Evolutionary conservation across 2,329 filamentous ascomycete genomes (phyloP).

Genomic region (Ophiostoma australiae): DNA sequence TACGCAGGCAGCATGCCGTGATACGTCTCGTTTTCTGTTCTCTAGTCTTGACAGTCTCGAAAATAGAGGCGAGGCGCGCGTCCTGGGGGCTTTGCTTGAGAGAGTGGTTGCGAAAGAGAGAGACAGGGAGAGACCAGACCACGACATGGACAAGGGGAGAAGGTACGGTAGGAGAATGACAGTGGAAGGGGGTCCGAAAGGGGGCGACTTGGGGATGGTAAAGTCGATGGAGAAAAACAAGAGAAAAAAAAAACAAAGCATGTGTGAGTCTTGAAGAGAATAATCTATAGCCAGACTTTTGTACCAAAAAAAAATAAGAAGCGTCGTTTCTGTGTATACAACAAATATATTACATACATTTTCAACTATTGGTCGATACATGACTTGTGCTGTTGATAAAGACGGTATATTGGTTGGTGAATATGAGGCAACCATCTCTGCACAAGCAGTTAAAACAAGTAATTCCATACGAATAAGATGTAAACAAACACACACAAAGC

Average conservation of each 20-base stretch:
- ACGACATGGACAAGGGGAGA: neutral
- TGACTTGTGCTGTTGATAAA: neutral
- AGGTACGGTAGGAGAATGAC: neutral
- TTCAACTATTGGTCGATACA: slow-evolving; percentile 29
- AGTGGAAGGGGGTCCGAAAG: neutral
- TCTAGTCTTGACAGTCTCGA: slow-evolving; percentile 18
- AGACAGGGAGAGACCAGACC: too few relatives aligned
- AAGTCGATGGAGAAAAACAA: neutral
- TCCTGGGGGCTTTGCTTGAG: neutral
- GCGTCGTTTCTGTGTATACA: slow-evolving; percentile 14
- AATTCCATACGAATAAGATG: too few relatives aligned
- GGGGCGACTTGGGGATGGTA: neutral
- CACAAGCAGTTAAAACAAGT: too few relatives aligned
- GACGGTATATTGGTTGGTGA: too few relatives aligned
- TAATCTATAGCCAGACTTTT: slow-evolving; percentile 12
- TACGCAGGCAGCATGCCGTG: neutral
- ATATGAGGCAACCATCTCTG: too few relatives aligned
- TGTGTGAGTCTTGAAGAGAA: slow-evolving; percentile 13
- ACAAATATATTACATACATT: neutral
- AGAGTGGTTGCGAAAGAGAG: neutral
- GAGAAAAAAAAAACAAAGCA: slow-evolving; percentile 6
- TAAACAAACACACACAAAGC: too few relatives aligned
- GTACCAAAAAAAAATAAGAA: slow-evolving; percentile 17
- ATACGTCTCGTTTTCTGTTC: slow-evolving; percentile 18
- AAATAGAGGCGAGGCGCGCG: slow-evolving; percentile 4